Evolutionary conservation across 768 basidiomycete species (phyloP), one percentile per base, ranked within the genome.

Genomic region (Dacryopinax spathularia): DNA sequence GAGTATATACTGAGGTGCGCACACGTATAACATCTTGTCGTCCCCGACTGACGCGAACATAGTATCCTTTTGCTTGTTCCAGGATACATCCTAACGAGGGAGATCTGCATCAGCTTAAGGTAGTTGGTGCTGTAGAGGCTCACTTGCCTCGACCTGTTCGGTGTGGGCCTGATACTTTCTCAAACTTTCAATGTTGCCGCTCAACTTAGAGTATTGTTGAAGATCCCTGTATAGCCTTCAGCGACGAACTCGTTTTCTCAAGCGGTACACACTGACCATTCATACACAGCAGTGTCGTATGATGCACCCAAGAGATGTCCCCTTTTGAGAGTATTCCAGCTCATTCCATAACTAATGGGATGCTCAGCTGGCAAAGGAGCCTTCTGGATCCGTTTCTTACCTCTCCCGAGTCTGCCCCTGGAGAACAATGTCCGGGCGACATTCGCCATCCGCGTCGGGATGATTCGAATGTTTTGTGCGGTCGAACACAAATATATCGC

Each of bases 41-140:
- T 99, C 96, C 20, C 94, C 92, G 33, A 95, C 96, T 68, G 94
- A 97, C 1, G 87, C 93, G 69, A 98, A 91, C 60, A 92, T 76
- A 69, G 86, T 84, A 65, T 91, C 90, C 69, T 87, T 79, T 2
- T 80, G 83, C 1, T 85, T 78, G 74, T 95, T 88, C 96, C 96
- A 99, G 69, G 96, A 93, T 4, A 99, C 94, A 71, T 99, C 96
- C 91, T 95, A 61, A 66, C 56, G 20, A 62, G 18, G 56, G 65
- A 33, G 70, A 61, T 33, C 25, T 60, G 64, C 34, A 41, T 48
- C 37, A 31, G 20, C 16, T 7, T 16, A 18, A n/a, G 18, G 56
- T 1, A 27, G n/a, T 2, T 18, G 27, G 62, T 56, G 9, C 36
- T 10, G 12, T 37, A 13, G 18, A 15, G 2, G 1, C 27, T 13